A percentile compares a stretch with the other conserved stretches of the same genome.
phyloP scores from a whole-genome alignment of 164 flowering plant species.

The Sextonia rubra region DNA sequence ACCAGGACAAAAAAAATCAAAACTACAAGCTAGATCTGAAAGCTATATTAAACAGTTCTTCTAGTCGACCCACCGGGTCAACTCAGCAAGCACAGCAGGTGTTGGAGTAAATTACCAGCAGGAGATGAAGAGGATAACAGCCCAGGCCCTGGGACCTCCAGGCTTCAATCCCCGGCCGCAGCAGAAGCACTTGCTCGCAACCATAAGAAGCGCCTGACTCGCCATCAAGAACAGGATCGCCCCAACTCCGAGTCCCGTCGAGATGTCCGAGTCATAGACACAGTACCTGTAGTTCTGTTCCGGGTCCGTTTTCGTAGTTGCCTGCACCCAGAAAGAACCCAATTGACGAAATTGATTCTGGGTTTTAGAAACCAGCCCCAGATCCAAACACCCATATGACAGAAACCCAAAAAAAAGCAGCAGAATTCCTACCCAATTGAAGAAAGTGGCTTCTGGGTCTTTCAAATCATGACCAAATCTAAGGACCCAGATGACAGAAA shows the following conservation, averaged over 20 bases:
- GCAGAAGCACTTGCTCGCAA: slow-evolving; percentile 84
- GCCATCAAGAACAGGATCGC: slow-evolving; percentile 68
- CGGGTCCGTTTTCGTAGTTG: slow-evolving; percentile 25
- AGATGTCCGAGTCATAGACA: slow-evolving; percentile 75
- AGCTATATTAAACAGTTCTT: no score
- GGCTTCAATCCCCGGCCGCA: slow-evolving; percentile 78
- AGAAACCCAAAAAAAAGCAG: background rate
- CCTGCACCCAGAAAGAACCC: slow-evolving; percentile 33
- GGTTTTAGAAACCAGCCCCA: background rate
- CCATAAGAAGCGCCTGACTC: slow-evolving; percentile 60
- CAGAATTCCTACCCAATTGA: background rate
- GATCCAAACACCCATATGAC: background rate
- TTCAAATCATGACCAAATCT: background rate
- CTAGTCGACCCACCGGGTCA: no score
- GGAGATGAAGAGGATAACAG: slow-evolving; percentile 65
- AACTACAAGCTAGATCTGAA: no score
- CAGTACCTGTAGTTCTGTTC: slow-evolving; percentile 48
- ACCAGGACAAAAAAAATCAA: no score
- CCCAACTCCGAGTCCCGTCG: slow-evolving; percentile 80
- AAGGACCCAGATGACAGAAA: background rate
- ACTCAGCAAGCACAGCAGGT: background rate
- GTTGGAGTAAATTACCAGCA: slow-evolving; percentile 55
- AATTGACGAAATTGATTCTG: no score
- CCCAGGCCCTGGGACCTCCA: slow-evolving; percentile 82
- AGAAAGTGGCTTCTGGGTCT: background rate